Evolutionary conservation across 2,329 filamentous ascomycete species (phyloP).

Genomic region (Ilyonectria destructans): DNA sequence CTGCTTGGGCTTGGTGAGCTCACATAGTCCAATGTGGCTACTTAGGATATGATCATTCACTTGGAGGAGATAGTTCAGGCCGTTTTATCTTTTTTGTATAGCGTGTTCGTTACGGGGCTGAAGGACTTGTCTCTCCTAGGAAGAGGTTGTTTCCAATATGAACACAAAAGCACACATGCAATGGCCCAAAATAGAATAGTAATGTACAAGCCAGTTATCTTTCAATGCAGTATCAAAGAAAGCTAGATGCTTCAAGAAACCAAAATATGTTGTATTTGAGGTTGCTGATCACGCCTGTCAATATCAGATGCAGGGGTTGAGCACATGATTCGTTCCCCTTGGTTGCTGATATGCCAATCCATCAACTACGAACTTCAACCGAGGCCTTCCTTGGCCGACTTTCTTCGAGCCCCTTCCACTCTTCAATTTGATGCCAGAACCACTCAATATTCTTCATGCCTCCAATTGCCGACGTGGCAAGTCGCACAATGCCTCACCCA

Average conservation of each 20-base stretch:
- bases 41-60: conserved; percentile 18
- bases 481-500: not conserved
- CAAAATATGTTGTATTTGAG: not conserved
- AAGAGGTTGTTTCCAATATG: conserved; percentile 9
- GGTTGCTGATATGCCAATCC: too few species aligned
- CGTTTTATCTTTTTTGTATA: conserved; percentile 33
- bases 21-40: not conserved
- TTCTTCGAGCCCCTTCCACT: not conserved
- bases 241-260: too few species aligned
- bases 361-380: too few species aligned
- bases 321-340: too few species aligned
- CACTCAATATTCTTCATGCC: not conserved
- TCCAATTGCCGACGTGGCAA: not conserved
- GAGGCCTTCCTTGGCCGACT: too few species aligned
- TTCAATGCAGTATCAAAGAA: not conserved
- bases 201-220: not conserved
- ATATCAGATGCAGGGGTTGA: too few species aligned
- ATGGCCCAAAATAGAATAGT: too few species aligned
- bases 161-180: not conserved
- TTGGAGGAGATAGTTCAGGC: conserved; percentile 30
- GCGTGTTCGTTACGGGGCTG: conserved; percentile 31
- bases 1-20: not conserved
- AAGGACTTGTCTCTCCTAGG: conserved; percentile 21
- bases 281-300: not conserved
- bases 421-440: not conserved